Percentiles rank a stretch among this genome's conserved stretches.
Conservation (phyloP, 2,329 filamentous ascomycete species). For the Arthrobotrys sphaeroides region DNA sequence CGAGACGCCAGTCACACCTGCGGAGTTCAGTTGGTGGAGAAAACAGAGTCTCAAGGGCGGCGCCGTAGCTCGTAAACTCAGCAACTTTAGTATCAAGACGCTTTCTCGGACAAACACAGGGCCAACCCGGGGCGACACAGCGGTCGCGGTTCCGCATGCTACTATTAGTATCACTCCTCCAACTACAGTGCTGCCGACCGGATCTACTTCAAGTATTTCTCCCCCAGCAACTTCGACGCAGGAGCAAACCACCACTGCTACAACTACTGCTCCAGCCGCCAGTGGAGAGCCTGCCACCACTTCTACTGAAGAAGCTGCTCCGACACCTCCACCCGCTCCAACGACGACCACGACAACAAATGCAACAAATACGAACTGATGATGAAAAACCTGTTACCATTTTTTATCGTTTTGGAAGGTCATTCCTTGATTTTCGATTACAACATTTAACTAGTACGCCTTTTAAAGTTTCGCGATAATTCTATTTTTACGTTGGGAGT, state of each 20-base stretch:
- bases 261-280: no score
- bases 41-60: constrained; percentile 40
- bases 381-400: not conserved
- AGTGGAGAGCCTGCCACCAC: not conserved
- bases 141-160: not conserved
- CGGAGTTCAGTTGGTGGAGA: constrained; percentile 52
- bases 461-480: not conserved
- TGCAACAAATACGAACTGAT: constrained; percentile 34
- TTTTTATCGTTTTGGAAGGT: constrained; percentile 20
- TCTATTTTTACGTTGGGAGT: constrained; percentile 1
- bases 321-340: constrained; percentile 27
- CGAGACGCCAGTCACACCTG: not conserved
- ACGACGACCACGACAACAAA: not conserved
- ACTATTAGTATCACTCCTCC: not conserved
- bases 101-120: constrained; percentile 21
- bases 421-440: not conserved
- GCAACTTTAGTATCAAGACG: constrained; percentile 34
- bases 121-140: constrained; percentile 1
- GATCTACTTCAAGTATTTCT: not conserved
- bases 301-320: not conserved
- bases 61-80: constrained; percentile 35
- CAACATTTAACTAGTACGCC: not conserved
- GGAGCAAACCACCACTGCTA: constrained; percentile 2
- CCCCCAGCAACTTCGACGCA: not conserved
- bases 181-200: not conserved